Evolutionary conservation across 495 filamentous ascomycete species (phyloP), one percentile per base, ranked within the genome.

Genomic region (Aspergillus sparsus): DNA sequence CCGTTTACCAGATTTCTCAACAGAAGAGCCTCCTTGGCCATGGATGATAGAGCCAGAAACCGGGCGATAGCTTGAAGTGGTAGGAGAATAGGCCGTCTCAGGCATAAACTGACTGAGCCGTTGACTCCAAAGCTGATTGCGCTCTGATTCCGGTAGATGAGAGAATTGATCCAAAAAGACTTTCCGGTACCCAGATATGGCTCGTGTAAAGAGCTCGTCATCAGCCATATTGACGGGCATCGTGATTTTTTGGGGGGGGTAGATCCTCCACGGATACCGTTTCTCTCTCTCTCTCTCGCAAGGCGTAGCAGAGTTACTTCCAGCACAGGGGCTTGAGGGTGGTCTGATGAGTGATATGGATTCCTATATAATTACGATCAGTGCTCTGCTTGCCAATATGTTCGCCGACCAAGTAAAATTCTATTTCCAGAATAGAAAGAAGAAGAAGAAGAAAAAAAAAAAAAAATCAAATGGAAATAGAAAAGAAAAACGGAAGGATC

Each of bases 111-210:
- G 74, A 55, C 71, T 76, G 32, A 80, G 63, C 47, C 66, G 70
- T 55, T 70, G 73, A 54, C 64, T 75, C 77, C 77, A 80, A 61
- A 78, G 76, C 51, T 72, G 64, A 66, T 74, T 74, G 35, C 74
- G 71, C 69, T 80, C 68, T 32, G 67, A 53, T 72, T 80, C 77
- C 67, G 77, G 60, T 34, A 80, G 75, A 55, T 80, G 71, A 70
- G 76, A 68, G 51, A 75, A 71, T 60, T 69, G 69, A 71, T 66
- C 72, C 76, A 75, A 78, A 68, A 79, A 80, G 39, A 58, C 71
- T 49, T 79, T 74, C 58, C 74, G 75, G 60, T 80, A 80, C 56
- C 74, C 71, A 66, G 76, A 76, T 35, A 80, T 77, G 60, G 75
- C 76, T 65, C 71, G 68, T 46, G 67, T 74, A 66, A 80, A 80